Base-by-base conservation (phyloP, 2,329 filamentous ascomycete genomes). In the Cladosporium sp. region DNA sequence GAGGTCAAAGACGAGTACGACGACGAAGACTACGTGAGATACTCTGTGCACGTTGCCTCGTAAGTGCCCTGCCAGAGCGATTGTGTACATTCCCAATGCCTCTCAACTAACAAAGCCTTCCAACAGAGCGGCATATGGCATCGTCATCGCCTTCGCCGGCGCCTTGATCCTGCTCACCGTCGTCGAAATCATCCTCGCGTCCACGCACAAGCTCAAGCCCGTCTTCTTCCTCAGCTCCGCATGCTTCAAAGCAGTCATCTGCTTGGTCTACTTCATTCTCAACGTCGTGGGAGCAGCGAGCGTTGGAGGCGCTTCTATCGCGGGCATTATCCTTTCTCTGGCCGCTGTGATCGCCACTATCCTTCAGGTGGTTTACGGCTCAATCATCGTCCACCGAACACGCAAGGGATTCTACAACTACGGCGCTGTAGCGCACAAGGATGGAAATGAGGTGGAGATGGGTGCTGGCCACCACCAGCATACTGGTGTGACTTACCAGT, bases 281-380 rank as follows among this genome's bases (percentile, higher is more conserved):
- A 47, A 56, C 28, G 57, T 67, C 51, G 57, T 66, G 19, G 60
- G 58, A 12, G 45, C 47, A 3, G 58, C 58, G 14, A 45, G 42
- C 7, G 49, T 40, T 3, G 47, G 51, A 6, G 43, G 40, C 8
- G 39, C 55, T 15, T 25, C 58, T 25, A 59, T 34, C 9, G 51
- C 63, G 11, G 61, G 55, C 8, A 61, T 67, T 57, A 61, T 69
- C 36, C 63, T 63, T 19, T 51, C 63, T 15, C 55, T 67, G 17
- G 66, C 74, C 42, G 63, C 75, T 45, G 71, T 76, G 74, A 60
- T 72, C 12, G 64, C 70, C 6, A 73, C 73, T 61, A 42, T 76
- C 51, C 69, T 66, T 42, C 70, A 75, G 59, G 69, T 77, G 61
- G 67, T 76, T 58, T 78, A 78, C 66, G 71, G 71, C 22, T 65